These are phyloP conservation scores for Bocquillonia castaneifolia DNA, from an alignment of 441 rosid genomes.

Conservation along the genomic window DNA sequence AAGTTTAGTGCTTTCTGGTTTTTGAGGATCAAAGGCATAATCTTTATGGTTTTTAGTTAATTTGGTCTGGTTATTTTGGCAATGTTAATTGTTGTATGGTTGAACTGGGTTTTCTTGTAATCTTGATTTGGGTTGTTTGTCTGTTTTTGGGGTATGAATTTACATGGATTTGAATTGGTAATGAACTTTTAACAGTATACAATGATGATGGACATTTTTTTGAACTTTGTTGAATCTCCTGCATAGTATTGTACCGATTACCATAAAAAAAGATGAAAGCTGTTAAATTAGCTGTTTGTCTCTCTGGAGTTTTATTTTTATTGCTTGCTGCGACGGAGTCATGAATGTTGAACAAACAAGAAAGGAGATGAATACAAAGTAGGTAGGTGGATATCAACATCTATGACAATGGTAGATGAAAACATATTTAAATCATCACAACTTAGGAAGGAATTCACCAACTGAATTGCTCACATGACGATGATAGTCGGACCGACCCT, in stretches of 20 bases:
- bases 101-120: slow-evolving; percentile 14
- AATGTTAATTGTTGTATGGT: slow-evolving; percentile 11
- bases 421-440: slow-evolving; percentile 7
- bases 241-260: background rate
- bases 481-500: background rate
- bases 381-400: slow-evolving; percentile 9
- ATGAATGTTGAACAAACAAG: no score
- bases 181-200: background rate
- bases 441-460: background rate
- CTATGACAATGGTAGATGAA: background rate
- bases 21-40: background rate
- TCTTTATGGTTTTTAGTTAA: background rate
- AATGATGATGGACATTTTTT: background rate
- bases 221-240: background rate
- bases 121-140: slow-evolving; percentile 4
- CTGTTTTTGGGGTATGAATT: slow-evolving; percentile 9
- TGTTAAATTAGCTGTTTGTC: slow-evolving; percentile 6
- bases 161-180: background rate
- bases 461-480: background rate
- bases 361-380: background rate
- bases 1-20: background rate
- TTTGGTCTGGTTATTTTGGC: slow-evolving; percentile 13
- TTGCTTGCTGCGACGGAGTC: background rate
- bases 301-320: background rate
- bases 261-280: background rate